Evolutionary conservation across 2,329 filamentous ascomycete genomes (phyloP), one percentile per base, ranked within the genome.

Genomic region (Aureobasidium sp.): DNA sequence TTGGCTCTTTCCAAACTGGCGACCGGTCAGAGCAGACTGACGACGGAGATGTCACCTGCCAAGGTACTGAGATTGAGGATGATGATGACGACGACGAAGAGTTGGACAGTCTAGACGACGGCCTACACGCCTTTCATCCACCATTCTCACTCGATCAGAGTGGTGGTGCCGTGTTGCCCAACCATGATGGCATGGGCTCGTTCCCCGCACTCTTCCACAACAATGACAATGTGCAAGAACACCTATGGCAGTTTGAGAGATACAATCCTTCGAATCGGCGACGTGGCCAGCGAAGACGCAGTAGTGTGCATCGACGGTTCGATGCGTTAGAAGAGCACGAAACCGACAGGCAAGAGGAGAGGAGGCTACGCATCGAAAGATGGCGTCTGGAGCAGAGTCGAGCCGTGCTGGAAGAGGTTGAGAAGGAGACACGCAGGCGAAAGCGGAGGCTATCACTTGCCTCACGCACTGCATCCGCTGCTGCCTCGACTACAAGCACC

Each of bases 361-460:
- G 86, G 64, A 86, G 84, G 65, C 81, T 84, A 61, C 80, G 91
- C 56, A 95, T 98, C 64, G 91, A 97, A 69, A 80, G 81, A 48
- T 98, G 93, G 93, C 81, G 90, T 53, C 71, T 94, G 64, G 91
- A 97, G 64, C 90, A 98, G 67, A 95, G 90, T 67, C 81, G 81
- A 55, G 82, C 88, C 10, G 74, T 98, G 24, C 68, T 96, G 29
- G 87, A 95, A 53, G 89, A 96, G 69, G 90, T 97, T 42, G 87
- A 94, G 68, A 85, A 81, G 57, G 89, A 95, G 70, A 95, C 90
- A 3, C 77, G 81, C 53, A 63, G 74, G 32, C 57, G 64, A 40
- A 78, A 86, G 55, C 79, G 86, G 55, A 77, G 84, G 27, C 79
- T 81, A 66, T 84, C 81, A 6, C 74, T 81, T 60, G 74, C 74